Base-by-base conservation (phyloP, 305 asterid species). In the Plantago lanceolata region DNA sequence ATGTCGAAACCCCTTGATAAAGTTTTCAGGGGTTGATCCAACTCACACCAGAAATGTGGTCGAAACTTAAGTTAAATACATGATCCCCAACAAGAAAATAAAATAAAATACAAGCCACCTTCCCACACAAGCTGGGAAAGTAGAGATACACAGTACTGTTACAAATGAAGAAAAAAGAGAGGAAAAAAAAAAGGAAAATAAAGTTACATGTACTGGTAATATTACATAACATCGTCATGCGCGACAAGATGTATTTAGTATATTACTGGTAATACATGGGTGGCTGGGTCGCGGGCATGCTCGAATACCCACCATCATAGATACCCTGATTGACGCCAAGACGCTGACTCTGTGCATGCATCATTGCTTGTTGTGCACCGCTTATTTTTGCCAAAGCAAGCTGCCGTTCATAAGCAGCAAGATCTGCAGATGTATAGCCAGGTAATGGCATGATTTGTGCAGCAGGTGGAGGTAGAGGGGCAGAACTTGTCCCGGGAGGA, bases 401-500 rank as follows among this genome's bases (percentile, higher is more conserved):
- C 68, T 88, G 95, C 17, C 85, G 80, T 43, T 91, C 94, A 15
- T 88, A 88, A 12, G 83, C 89, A 12, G 73, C 79, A 61, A 88
- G 75, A 67, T 88, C 87, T 0, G 85, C 79, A 11, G 78, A 89
- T 8, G 89, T 75, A 70, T 81, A 70, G 29, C 89, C 88, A 0
- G 83, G 86, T 3, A 24, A 24, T 24, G 28, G 28, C 24, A 88
- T 52, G 5, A 69, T 79, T 31, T 76, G 81, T n/a, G 72, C 82
- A 4, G 83, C 82, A 3, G 96, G 97, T 29, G 94, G 97, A 17
- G 96, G 95, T 40, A 90, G 92, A 24, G 96, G 95, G 65, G 71
- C 73, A 6, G 94, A 90, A 61, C 79, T 85, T 33, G 86, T 82
- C 65, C 97, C 96, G 0, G 83, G 87, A 7, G 90, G 94, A 21